Evolutionary conservation across 2,329 filamentous ascomycete genomes (phyloP), one percentile per base, ranked within the genome.

Genomic region (Aspergillus fructus): DNA sequence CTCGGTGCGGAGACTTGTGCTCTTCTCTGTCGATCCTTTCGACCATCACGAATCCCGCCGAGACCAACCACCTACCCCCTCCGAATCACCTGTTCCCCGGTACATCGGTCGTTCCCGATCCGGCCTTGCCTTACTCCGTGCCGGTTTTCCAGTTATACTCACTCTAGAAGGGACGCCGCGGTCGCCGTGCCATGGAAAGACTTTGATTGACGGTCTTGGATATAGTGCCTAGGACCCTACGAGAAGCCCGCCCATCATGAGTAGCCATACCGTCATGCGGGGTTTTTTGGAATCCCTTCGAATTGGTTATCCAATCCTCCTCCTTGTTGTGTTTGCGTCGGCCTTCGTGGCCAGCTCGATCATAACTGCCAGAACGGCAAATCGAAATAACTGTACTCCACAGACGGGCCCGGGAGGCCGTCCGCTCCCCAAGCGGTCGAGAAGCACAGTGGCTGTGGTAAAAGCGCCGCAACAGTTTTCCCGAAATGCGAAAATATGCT

Each of bases 331-430:
- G 68, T 90, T 90, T 71, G 74, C 88, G 49, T 71, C 79, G 59
- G 81, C 82, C 61, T 89, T 89, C 68, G 80, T 87, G 55, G 69
- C 78, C 63, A 83, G 83, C 70, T 87, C 85, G 66, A 81, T 89
- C 61, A 68, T 81, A 59, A 77, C 80, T 19, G 79, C 83, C 40
- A 80, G 72, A 62, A 77, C 77, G 64, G 76, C 79, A 61, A 73
- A 74, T 61, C 72, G 77, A 46, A 72, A 78, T 66, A 70, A 75
- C 42, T 72, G 76, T 59, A 82, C 80, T 21, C 79, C 74, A 33
- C 74, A 84, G 63, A 86, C 82, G 53, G 93, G 93, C n/a, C 92
- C 93, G 1, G 93, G 91, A 55, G 93, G 93, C 64, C 93, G 96
- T 73, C 91, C 91, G 34, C 79, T 97, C 53, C 92, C 91, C 59